These are phyloP conservation scores for Trichosporon coremiiforme DNA, from an alignment of 1,284 basidiomycete species.

Conservation along the genomic window DNA sequence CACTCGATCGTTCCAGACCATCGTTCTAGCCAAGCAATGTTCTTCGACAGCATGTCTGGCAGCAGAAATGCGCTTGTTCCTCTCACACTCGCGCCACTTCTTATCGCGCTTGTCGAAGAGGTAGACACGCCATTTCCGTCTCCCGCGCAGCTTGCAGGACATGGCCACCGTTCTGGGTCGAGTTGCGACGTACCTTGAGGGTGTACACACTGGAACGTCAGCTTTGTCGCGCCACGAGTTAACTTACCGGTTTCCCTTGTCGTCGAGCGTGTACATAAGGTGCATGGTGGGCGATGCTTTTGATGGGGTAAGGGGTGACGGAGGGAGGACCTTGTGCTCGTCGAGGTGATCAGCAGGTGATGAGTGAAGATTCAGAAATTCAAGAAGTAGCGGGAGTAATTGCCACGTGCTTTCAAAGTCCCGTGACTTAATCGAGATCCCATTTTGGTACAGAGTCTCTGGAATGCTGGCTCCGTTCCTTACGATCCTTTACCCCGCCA, in stretches of 20 bases:
- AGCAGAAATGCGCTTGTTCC: too few relatives aligned
- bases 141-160: neutral
- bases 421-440: too few relatives aligned
- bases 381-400: slow-evolving; percentile 9
- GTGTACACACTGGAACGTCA: slow-evolving; percentile 65
- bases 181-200: slow-evolving; percentile 67
- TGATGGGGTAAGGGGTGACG: slow-evolving; percentile 7
- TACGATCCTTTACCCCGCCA: too few relatives aligned
- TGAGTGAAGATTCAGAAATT: slow-evolving; percentile 17
- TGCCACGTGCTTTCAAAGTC: neutral
- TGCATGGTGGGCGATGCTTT: slow-evolving; percentile 66
- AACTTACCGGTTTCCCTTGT: slow-evolving; percentile 64
- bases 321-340: slow-evolving; percentile 9
- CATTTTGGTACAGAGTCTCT: too few relatives aligned
- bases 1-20: too few relatives aligned
- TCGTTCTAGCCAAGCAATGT: too few relatives aligned
- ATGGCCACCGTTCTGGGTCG: neutral
- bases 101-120: too few relatives aligned
- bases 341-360: neutral
- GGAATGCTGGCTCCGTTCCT: neutral
- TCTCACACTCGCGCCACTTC: too few relatives aligned
- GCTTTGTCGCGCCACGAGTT: neutral
- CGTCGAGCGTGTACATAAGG: slow-evolving; percentile 88
- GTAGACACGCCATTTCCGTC: too few relatives aligned
- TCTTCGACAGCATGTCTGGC: too few relatives aligned